Percentiles rank a stretch among this genome's conserved stretches.
Evolutionary conservation across 768 basidiomycete genomes (phyloP).

Genomic region (Cyathus striatus): DNA sequence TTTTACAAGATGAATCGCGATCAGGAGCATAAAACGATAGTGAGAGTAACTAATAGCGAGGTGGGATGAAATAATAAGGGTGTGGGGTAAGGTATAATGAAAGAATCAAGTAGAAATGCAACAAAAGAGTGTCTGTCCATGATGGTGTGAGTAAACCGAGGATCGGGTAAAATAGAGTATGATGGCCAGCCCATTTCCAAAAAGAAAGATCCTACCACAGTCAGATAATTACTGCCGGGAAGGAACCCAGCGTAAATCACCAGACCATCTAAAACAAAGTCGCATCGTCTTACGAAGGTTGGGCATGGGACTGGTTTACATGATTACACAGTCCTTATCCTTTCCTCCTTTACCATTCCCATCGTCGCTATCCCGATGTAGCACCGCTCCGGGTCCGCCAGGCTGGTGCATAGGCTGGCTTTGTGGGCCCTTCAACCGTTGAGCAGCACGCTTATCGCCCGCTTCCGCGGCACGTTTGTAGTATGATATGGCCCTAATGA

Average conservation of each 20-base stretch:
- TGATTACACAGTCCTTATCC: constrained; percentile 83
- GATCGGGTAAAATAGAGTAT: not conserved
- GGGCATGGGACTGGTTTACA: constrained; percentile 53
- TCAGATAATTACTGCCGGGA: too few species aligned
- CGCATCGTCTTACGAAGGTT: too few species aligned
- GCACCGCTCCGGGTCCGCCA: constrained; percentile 57
- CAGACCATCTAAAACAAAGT: too few species aligned
- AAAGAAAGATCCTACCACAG: too few species aligned
- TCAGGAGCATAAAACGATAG: not conserved
- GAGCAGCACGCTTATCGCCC: constrained; percentile 90
- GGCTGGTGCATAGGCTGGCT: constrained; percentile 50
- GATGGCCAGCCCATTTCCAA: not conserved
- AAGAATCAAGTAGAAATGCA: too few species aligned
- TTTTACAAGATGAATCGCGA: not conserved
- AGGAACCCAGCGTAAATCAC: too few species aligned
- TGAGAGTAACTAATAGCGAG: not conserved
- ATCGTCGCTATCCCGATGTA: constrained; percentile 46
- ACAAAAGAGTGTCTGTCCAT: not conserved
- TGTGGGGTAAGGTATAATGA: not conserved
- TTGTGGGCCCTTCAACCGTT: constrained; percentile 67
- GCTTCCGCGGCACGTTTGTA: constrained; percentile 89
- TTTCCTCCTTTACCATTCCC: constrained; percentile 46
- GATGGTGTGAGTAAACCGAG: not conserved
- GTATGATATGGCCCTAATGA: constrained; percentile 61
- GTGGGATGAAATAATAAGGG: not conserved